Evolutionary conservation across 768 basidiomycete species (phyloP).

Genomic region (Mycena belliarum): DNA sequence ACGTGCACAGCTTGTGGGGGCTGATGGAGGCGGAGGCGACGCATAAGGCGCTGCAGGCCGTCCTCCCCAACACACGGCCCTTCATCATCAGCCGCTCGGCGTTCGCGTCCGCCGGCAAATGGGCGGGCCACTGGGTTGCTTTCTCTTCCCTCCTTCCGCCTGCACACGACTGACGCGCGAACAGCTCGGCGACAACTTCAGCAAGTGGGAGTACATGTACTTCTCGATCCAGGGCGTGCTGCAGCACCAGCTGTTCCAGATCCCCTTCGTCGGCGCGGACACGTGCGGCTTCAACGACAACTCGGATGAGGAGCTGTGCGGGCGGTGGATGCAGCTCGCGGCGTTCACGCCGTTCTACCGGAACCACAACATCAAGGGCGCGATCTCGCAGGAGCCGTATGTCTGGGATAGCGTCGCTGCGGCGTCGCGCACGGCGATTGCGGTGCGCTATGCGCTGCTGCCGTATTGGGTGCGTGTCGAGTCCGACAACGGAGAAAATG

Average conservation of each 20-base stretch:
- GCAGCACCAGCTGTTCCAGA: conserved; percentile 83
- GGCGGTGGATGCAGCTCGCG: conserved; percentile 85
- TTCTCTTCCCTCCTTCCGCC: not conserved
- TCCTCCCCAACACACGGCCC: conserved; percentile 62
- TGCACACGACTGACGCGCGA: not conserved
- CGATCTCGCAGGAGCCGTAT: conserved; percentile 78
- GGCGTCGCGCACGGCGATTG: conserved; percentile 70
- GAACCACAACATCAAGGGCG: conserved; percentile 70
- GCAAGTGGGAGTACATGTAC: conserved; percentile 72
- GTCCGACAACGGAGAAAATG: not conserved
- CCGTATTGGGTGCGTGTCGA: conserved; percentile 70
- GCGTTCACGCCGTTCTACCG: conserved; percentile 83
- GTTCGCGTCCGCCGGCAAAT: conserved; percentile 66
- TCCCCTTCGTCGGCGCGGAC: conserved; percentile 84
- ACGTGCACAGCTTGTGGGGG: conserved; percentile 73
- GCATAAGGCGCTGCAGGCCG: conserved; percentile 53
- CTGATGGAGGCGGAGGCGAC: conserved; percentile 72
- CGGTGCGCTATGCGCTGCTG: conserved; percentile 67
- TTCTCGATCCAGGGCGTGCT: conserved; percentile 73
- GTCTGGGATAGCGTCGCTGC: conserved; percentile 80
- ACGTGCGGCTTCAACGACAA: conserved; percentile 71
- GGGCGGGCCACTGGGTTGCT: conserved; percentile 73
- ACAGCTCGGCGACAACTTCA: conserved; percentile 79
- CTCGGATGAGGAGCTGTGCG: conserved; percentile 79
- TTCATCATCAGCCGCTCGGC: conserved; percentile 74